Evolutionary conservation across 495 filamentous ascomycete species (phyloP), one percentile per base, ranked within the genome.

Genomic region (Penicillium alfredii): DNA sequence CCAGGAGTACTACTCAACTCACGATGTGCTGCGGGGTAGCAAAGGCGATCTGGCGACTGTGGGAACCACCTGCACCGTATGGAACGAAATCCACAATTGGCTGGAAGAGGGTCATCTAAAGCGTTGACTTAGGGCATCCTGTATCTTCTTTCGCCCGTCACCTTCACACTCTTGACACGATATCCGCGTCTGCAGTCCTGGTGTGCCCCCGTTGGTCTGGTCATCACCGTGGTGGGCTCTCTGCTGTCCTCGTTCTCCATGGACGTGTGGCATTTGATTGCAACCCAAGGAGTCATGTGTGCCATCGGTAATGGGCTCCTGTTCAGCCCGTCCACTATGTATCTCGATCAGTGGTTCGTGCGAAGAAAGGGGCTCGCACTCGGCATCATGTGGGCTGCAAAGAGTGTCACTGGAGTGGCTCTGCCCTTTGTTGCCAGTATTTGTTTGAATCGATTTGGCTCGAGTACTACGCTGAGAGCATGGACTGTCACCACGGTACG

Each of bases 261-360:
- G 4, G 46, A 52, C 4, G 61, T 74, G n/a, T 67, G 64, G 54
- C 71, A 77, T 26, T 51, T 78, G 23, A 65, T 80, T 36, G 60
- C 61, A 1, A 75, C 71, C 2, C 76, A 79, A 43, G 76, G 73
- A 9, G 63, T 78, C 8, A 45, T 79, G 6, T 73, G 64, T 41
- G 74, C 69, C 4, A 40, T 80, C 7, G 74, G 75, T 0, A 68
- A 64, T 42, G 65, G 59, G 1, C 52, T 76, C 7, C 33, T 77
- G 9, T 76, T 69, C 44, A 70, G 61, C 11, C 71, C 73, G 1
- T 66, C 67, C 1, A 72, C 68, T 7, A 51, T 76, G 4, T 75
- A 68, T 48, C 58, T 80, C 4, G 74, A 78, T 37, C 71, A 77
- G 41, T 79, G 74, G 76, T 80, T 79, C 42, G 42, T 69, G 15